Percentiles rank a stretch among this genome's conserved stretches.
These are phyloP conservation scores for Hypomyces rosellus DNA, from an alignment of 2,329 filamentous ascomycete genomes.

Conservation along the genomic window DNA sequence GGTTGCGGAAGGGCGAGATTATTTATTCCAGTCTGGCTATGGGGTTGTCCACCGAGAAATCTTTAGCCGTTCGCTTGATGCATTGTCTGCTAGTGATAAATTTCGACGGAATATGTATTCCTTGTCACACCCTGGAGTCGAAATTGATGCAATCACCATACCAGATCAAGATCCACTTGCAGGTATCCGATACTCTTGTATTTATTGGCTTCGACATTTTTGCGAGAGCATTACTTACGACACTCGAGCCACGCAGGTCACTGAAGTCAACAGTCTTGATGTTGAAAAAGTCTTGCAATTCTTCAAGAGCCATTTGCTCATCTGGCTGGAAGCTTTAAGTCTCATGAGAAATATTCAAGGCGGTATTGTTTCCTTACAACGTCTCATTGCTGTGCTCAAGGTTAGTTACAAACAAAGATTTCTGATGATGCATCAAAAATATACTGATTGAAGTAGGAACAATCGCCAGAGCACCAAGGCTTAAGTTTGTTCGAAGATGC, in stretches of 20 bases:
- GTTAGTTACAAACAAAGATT: too few species aligned
- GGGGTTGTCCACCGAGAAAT: conserved; percentile 24
- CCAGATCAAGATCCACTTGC: conserved; percentile 16
- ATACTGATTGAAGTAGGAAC: too few species aligned
- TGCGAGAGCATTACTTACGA: conserved; percentile 1
- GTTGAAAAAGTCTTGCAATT: neutral
- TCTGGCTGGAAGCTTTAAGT: conserved; percentile 3
- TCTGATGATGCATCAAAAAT: too few species aligned
- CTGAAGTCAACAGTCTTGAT: too few species aligned
- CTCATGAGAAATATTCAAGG: neutral
- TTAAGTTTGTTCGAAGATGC: conserved; percentile 2
- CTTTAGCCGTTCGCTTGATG: conserved; percentile 27
- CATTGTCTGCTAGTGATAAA: conserved; percentile 15
- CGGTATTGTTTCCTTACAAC: neutral
- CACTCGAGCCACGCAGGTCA: neutral
- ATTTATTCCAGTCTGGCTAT: conserved; percentile 24
- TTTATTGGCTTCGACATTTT: conserved; percentile 19
- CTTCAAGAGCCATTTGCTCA: neutral
- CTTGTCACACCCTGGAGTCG: conserved; percentile 16
- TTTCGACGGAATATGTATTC: conserved; percentile 32
- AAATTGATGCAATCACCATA: conserved; percentile 5
- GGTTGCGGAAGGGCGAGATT: conserved; percentile 12
- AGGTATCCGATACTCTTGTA: conserved; percentile 12
- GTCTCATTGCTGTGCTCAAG: neutral
- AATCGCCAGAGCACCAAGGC: too few species aligned